Percentiles rank a stretch among this genome's conserved stretches.
Evolutionary conservation across 257 asterid genomes (phyloP).

Genomic region (Solanum phureja): DNA sequence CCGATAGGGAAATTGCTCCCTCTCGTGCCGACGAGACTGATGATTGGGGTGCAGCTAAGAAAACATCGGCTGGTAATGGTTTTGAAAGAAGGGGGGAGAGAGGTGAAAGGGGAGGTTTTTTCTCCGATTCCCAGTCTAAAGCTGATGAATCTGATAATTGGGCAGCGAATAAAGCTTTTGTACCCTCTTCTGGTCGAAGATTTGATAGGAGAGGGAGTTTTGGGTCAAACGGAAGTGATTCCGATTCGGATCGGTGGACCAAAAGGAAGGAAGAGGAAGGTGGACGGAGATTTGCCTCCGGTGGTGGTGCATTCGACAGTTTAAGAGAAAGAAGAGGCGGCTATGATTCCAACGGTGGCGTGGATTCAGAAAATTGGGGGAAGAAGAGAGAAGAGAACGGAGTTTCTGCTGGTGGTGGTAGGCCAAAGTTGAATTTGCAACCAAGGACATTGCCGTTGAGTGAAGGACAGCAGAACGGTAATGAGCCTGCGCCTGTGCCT

Average conservation of each 20-base stretch:
- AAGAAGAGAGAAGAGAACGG: constrained; percentile 9
- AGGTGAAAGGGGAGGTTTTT: constrained; percentile 71
- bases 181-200: constrained; percentile 55
- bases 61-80: constrained; percentile 28
- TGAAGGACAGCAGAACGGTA: constrained; percentile 21
- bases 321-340: constrained; percentile 7
- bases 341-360: not conserved
- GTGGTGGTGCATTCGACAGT: constrained; percentile 9
- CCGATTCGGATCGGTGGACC: constrained; percentile 64
- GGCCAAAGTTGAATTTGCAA: constrained; percentile 26
- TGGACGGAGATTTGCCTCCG: not conserved
- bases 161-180: constrained; percentile 65
- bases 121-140: constrained; percentile 70
- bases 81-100: constrained; percentile 65
- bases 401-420: not conserved
- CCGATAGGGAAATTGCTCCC: constrained; percentile 34
- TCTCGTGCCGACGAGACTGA: constrained; percentile 92
- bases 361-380: constrained; percentile 14
- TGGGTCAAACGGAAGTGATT: constrained; percentile 50
- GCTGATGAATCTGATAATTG: constrained; percentile 89
- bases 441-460: constrained; percentile 29
- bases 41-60: constrained; percentile 77
- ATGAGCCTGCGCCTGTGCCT: not conserved
- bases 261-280: constrained; percentile 71
- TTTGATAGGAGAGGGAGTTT: constrained; percentile 55